Base-by-base conservation (phyloP, 495 filamentous ascomycete species). In the Daldinia concentrica region DNA sequence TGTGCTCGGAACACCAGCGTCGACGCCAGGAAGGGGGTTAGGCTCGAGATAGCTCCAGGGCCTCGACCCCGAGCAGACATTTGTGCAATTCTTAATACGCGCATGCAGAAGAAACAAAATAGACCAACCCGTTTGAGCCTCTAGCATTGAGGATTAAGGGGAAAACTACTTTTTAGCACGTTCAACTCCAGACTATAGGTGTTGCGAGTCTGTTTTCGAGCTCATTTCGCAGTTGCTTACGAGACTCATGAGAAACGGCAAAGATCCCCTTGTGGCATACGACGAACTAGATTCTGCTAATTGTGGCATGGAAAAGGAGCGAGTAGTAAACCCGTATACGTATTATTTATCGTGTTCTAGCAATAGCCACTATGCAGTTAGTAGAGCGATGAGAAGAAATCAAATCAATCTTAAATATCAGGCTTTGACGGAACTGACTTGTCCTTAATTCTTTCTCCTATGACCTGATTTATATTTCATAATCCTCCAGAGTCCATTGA, bases 1-100 rank as follows among this genome's bases (percentile, higher is more conserved):
- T 17, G 34, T 43, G 5, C 62, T 19, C 12, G 67, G 62, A 17
- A 74, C 71, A 9, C 71, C 71, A 3, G 17, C 36, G 2, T 74
- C 63, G 17, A 67, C 71, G 2, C 67, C 71, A 0, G 43, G 57
- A n/a, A 63, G 27, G 41, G 36, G 43, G 30, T 3, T 61, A 0
- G 51, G 51, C n/a, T 62, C 24, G 9, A 65, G 24, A 52, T 71
- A 62, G 48, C 7, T 6, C n/a, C 2, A 30, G 50, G 24, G 15
- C 7, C 7, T 17, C 17, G 9, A 22, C 17, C 19, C 19, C 19
- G 8, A 22, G 43, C 0, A 48, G 17, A 12, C 9, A 22, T 48
- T 4, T 22, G 22, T 48, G 34, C 34, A 36, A 36, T 36, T 14
- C 34, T 36, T 36, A 2, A 14, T 4, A 24, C 2, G 19, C 19